Conservation (phyloP, 2,329 filamentous ascomycete genomes). For the Aspergillus pseudoterreus region DNA sequence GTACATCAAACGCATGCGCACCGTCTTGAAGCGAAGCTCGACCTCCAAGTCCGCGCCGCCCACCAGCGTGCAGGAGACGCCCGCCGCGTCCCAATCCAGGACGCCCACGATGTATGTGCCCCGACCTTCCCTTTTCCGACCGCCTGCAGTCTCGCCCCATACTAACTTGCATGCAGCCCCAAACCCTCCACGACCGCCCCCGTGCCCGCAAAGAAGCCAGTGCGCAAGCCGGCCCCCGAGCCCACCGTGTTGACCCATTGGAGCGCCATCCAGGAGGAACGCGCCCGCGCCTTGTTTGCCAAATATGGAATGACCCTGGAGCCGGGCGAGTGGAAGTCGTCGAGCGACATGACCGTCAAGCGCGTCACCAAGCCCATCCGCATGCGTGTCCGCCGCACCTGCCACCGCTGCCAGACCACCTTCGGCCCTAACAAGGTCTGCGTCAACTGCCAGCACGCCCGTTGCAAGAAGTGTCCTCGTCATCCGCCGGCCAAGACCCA, state of each 20-base stretch:
- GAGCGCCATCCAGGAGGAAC: constrained; percentile 40
- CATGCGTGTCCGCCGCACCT: constrained; percentile 55
- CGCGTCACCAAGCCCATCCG: constrained; percentile 45
- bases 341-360: constrained; percentile 31
- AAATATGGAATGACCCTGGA: constrained; percentile 46
- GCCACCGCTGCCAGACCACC: constrained; percentile 73
- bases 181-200: constrained; percentile 2
- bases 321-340: constrained; percentile 39
- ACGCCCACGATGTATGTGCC: constrained; percentile 10
- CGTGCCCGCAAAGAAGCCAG: constrained; percentile 2
- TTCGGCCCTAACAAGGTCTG: constrained; percentile 74
- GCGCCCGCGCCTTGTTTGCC: constrained; percentile 43
- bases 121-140: background rate
- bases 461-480: constrained; percentile 77
- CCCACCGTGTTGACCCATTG: constrained; percentile 28
- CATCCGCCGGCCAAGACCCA: constrained; percentile 64
- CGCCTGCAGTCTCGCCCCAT: background rate
- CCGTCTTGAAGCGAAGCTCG: constrained; percentile 30
- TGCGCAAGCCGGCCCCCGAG: constrained; percentile 10
- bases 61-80: constrained; percentile 15
- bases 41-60: constrained; percentile 26
- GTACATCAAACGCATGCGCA: constrained; percentile 39
- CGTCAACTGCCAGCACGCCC: constrained; percentile 69
- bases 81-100: constrained; percentile 11
- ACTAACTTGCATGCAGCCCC: constrained; percentile 2